These are phyloP conservation scores for Fusarium verrucosum DNA, from an alignment of 2,329 filamentous ascomycete genomes.

Conservation along the genomic window DNA sequence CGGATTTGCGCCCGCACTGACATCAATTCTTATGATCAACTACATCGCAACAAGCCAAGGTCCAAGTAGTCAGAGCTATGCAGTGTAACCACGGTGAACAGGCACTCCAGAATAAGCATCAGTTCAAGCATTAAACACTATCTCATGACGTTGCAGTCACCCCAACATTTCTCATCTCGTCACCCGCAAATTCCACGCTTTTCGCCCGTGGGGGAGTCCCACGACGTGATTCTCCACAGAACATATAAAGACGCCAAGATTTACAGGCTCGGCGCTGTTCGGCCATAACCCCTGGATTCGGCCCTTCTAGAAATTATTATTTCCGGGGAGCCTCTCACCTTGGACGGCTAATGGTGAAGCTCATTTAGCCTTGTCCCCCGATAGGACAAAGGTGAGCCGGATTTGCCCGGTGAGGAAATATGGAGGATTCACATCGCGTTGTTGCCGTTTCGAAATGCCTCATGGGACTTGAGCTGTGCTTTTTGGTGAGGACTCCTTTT, in stretches of 20 bases:
- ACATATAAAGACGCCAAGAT: not conserved
- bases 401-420: not conserved
- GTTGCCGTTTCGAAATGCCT: not conserved
- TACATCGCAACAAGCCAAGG: not conserved
- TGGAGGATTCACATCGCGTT: not conserved
- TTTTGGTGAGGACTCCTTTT: not conserved
- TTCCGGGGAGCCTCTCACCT: not conserved
- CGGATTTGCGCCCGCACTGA: not conserved
- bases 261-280: constrained; percentile 16
- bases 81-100: not conserved
- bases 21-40: not conserved
- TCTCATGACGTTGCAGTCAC: not conserved
- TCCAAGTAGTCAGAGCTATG: not conserved
- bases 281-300: constrained; percentile 4
- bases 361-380: constrained; percentile 25
- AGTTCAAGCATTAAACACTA: not conserved
- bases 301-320: not conserved
- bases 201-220: not conserved
- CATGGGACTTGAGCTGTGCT: not conserved
- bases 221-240: constrained; percentile 15
- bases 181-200: not conserved
- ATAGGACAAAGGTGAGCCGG: constrained; percentile 5
- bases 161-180: not conserved
- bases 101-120: not conserved
- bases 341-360: constrained; percentile 15